Evolutionary conservation across 352 stramenopile species (phyloP).

Genomic region (Phytopythium sindhum): DNA sequence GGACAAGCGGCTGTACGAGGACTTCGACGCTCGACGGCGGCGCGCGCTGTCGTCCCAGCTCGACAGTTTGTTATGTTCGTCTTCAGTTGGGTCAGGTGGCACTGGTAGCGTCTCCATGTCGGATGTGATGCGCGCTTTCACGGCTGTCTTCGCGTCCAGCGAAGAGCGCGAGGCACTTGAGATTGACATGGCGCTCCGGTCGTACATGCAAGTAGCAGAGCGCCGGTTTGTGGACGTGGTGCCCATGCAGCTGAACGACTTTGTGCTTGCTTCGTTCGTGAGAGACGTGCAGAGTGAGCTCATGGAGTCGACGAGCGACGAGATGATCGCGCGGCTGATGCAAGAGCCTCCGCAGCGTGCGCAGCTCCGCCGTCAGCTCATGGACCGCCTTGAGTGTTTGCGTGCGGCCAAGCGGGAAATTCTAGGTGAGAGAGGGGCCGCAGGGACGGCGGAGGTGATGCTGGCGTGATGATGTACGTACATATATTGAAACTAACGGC

Average conservation of each 20-base stretch:
- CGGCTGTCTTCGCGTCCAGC: slow-evolving; percentile 12
- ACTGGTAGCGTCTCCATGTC: slow-evolving; percentile 7
- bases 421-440: slow-evolving; percentile 9
- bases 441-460: background rate
- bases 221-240: slow-evolving; percentile 33
- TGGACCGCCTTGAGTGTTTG: slow-evolving; percentile 16
- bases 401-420: slow-evolving; percentile 18
- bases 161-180: slow-evolving; percentile 35
- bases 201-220: slow-evolving; percentile 31
- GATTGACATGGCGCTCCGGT: slow-evolving; percentile 29
- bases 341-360: slow-evolving; percentile 16
- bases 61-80: slow-evolving; percentile 12
- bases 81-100: slow-evolving; percentile 2
- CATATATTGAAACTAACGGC: background rate
- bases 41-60: slow-evolving; percentile 11
- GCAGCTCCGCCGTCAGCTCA: slow-evolving; percentile 15
- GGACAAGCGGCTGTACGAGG: slow-evolving; percentile 21
- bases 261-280: slow-evolving; percentile 25
- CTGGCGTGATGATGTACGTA: background rate
- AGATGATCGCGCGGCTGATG: slow-evolving; percentile 29
- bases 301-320: slow-evolving; percentile 20
- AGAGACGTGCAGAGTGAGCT: slow-evolving; percentile 29
- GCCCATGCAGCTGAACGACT: slow-evolving; percentile 35
- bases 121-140: slow-evolving; percentile 5
- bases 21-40: slow-evolving; percentile 23